Base-by-base conservation (phyloP, 2,329 filamentous ascomycete species). In the Microsporum audouinii region DNA sequence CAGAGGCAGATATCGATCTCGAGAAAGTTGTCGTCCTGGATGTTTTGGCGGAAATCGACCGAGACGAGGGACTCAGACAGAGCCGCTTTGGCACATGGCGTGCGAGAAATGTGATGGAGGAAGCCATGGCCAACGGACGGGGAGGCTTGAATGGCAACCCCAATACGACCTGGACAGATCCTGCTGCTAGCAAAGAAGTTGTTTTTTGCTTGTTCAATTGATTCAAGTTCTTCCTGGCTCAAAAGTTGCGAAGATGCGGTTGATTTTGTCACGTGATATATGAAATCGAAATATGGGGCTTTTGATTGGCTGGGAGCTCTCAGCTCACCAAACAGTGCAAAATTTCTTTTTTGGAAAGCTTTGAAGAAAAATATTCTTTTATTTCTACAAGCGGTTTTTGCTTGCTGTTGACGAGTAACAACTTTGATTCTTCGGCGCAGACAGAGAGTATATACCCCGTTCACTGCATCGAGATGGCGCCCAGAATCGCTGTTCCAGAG, bases 21-120 rank as follows among this genome's bases (percentile, higher is more conserved):
- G 76, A 76, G 75, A 78, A 72, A 68, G 76, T 72, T 68, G 74
- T 68, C 71, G 68, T 65, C 73, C 68, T 66, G 71, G 57, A 38
- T 39, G 23, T 70, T 70, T 71, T 72, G 65, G 69, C 71, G 68
- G 69, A 66, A 65, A 68, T 68, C 69, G 66, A 72, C 65, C 73
- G 73, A 71, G 77, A 79, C 71, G 80, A 78, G 73, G 79, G 76
- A 34, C 33, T 55, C 65, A 81, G 75, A 71, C 79, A 82, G 65
- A 83, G 76, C 71, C 81, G 80, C 76, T 82, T 84, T 69, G 82
- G 78, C 73, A 80, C 77, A 74, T 79, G 79, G 75, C 80, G 77
- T 73, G 80, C 81, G 67, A 85, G 76, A 71, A 84, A 82, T 71
- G 80, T 77, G 72, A 86, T 78, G 59, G 82, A 77, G 66, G 80